phyloP scores from a whole-genome alignment of 2,329 filamentous ascomycete genomes.

The Blumeria hordei region DNA sequence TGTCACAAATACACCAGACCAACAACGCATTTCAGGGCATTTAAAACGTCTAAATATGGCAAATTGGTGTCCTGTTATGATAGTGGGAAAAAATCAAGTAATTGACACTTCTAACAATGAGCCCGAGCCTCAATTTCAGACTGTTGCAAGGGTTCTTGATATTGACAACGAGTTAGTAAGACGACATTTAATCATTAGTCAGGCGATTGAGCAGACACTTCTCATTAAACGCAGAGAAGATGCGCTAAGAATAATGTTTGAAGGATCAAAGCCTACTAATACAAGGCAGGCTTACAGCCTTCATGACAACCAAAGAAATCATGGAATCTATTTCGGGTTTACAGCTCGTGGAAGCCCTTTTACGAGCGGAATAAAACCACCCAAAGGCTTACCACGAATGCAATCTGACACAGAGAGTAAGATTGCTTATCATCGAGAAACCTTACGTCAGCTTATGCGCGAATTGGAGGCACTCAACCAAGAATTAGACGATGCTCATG shows the following conservation, averaged over 20 bases:
- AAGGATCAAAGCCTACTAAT: conserved; percentile 33
- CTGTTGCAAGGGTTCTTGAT: conserved; percentile 56
- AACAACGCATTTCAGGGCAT: conserved; percentile 29
- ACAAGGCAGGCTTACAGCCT: conserved; percentile 49
- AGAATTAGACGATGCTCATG: conserved; percentile 16
- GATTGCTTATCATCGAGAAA: conserved; percentile 27
- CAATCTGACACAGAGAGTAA: conserved; percentile 50
- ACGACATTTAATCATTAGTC: conserved; percentile 62
- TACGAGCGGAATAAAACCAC: conserved; percentile 22
- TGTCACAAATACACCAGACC: conserved; percentile 54
- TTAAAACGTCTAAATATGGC: conserved; percentile 23
- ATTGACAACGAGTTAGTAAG: conserved; percentile 60
- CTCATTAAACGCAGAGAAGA: conserved; percentile 44
- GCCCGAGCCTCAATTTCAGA: conserved; percentile 48
- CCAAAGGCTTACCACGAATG: conserved; percentile 36
- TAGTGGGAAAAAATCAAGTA: conserved; percentile 26
- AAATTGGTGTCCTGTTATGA: conserved; percentile 31
- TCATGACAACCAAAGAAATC: conserved; percentile 32
- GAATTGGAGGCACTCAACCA: conserved; percentile 26
- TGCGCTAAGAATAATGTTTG: conserved; percentile 46
- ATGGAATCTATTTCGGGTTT: conserved; percentile 34
- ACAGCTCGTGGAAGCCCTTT: conserved; percentile 19
- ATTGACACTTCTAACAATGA: conserved; percentile 44
- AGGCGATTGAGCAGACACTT: conserved; percentile 62
- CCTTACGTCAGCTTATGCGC: conserved; percentile 26